phyloP scores from a whole-genome alignment of 2,329 filamentous ascomycete genomes.

The Thelonectria olida region DNA sequence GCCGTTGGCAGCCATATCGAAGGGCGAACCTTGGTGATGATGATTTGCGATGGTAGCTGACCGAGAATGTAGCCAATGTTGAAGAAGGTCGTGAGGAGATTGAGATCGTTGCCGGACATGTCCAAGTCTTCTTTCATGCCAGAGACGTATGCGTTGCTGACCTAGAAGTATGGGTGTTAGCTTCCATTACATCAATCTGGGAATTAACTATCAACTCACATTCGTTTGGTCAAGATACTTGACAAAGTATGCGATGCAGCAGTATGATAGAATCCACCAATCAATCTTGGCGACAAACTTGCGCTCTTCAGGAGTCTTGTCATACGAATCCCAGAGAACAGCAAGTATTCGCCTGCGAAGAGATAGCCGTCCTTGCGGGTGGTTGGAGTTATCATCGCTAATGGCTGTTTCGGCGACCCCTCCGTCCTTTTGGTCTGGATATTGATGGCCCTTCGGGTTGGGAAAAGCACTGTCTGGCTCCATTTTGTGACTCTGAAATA shows the following conservation, averaged over 20 bases:
- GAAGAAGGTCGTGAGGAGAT: constrained; percentile 61
- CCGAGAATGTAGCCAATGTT: constrained; percentile 66
- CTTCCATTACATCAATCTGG: neutral
- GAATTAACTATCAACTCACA: constrained; percentile 25
- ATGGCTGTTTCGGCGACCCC: neutral
- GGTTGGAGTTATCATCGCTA: neutral
- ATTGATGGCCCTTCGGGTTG: neutral
- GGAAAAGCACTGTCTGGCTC: neutral
- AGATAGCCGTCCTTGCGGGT: neutral
- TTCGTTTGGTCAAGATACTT: constrained; percentile 47
- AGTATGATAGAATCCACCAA: constrained; percentile 47
- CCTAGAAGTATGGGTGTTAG: neutral
- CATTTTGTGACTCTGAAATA: constrained; percentile 11
- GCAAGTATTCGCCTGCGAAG: constrained; percentile 31
- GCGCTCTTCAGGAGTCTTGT: constrained; percentile 46
- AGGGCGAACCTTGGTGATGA: constrained; percentile 49
- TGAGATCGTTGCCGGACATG: constrained; percentile 62
- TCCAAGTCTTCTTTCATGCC: constrained; percentile 60
- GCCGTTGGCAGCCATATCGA: constrained; percentile 49
- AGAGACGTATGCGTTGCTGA: constrained; percentile 50
- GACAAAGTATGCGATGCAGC: constrained; percentile 48
- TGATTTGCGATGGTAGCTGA: constrained; percentile 47
- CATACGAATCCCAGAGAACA: constrained; percentile 45
- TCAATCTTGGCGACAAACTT: constrained; percentile 46
- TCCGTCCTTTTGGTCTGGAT: neutral